phyloP scores from a whole-genome alignment of 2,329 filamentous ascomycete species.

The Camillea tinctor region DNA sequence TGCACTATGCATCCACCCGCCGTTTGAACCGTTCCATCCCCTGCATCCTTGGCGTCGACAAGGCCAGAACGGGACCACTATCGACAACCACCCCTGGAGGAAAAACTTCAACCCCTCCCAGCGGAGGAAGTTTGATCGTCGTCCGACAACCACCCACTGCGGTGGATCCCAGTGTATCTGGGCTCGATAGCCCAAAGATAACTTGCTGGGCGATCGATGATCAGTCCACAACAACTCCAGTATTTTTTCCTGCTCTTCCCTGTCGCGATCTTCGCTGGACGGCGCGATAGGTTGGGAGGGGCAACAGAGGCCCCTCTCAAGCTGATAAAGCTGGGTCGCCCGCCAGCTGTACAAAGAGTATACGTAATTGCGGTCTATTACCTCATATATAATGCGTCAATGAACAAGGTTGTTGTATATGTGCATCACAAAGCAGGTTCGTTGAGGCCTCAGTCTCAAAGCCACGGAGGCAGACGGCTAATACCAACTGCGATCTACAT shows the following conservation, averaged over 20 bases:
- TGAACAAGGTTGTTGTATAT: neutral
- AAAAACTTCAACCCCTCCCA: neutral
- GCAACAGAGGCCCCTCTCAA: neutral
- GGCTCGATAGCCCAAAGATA: neutral
- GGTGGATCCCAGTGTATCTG: neutral
- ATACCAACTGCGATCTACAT: neutral
- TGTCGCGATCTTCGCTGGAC: neutral
- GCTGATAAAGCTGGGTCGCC: no score
- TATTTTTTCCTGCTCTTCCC: neutral
- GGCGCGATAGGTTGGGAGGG: neutral
- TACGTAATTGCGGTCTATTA: neutral
- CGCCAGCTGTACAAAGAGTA: neutral
- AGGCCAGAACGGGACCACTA: neutral
- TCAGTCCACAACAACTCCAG: neutral
- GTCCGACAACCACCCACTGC: neutral
- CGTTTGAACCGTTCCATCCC: neutral
- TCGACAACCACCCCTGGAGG: neutral
- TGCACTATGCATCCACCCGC: neutral
- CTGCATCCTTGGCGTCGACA: neutral
- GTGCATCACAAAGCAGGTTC: no score
- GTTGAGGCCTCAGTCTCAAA: no score
- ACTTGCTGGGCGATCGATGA: neutral
- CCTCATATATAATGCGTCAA: neutral
- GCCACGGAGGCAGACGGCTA: neutral
- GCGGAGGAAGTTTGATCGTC: neutral